Percentiles rank a stretch among this genome's conserved stretches.
These are phyloP conservation scores for Purshia tridentata DNA, from an alignment of 306 rosid species.

Conservation along the genomic window DNA sequence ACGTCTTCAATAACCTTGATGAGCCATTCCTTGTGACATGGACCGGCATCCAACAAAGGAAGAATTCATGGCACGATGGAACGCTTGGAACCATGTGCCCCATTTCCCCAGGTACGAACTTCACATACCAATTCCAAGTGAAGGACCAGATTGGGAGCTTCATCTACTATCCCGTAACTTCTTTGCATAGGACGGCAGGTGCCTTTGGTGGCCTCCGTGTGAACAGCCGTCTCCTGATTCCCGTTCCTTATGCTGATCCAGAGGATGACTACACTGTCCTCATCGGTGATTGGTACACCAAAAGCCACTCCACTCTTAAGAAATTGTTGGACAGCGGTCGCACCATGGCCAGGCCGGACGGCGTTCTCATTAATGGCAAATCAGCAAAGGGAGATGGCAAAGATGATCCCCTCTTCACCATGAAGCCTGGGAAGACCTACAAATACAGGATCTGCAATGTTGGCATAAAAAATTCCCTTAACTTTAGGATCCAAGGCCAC, in stretches of 20 bases:
- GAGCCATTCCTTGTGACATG: slow-evolving; percentile 78
- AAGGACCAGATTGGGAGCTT: slow-evolving; percentile 87
- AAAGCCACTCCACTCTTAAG: slow-evolving; percentile 52
- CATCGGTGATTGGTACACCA: slow-evolving; percentile 78
- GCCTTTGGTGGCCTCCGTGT: slow-evolving; percentile 69
- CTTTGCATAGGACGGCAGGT: slow-evolving; percentile 64
- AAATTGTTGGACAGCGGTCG: slow-evolving; percentile 57
- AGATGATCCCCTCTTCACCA: slow-evolving; percentile 65
- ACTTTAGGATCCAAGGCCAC: slow-evolving; percentile 76
- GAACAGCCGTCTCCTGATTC: slow-evolving; percentile 66
- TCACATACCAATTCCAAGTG: slow-evolving; percentile 65
- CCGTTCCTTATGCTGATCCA: slow-evolving; percentile 76
- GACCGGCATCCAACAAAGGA: slow-evolving; percentile 68
- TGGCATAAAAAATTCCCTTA: slow-evolving; percentile 64
- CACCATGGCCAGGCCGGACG: slow-evolving; percentile 55
- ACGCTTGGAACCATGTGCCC: slow-evolving; percentile 72
- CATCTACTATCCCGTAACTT: slow-evolving; percentile 59
- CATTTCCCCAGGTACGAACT: slow-evolving; percentile 59
- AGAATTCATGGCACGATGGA: slow-evolving; percentile 90
- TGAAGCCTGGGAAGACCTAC: slow-evolving; percentile 75
- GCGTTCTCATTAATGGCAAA: slow-evolving; percentile 70
- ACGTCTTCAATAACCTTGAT: slow-evolving; percentile 69
- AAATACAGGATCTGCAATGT: slow-evolving; percentile 74
- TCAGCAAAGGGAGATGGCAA: slow-evolving; percentile 50
- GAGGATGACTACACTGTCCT: slow-evolving; percentile 84